Percentiles rank a stretch among this genome's conserved stretches.
Conservation (phyloP, 225 moss, liverwort and hornwort genomes). For the Neckera pumila region DNA sequence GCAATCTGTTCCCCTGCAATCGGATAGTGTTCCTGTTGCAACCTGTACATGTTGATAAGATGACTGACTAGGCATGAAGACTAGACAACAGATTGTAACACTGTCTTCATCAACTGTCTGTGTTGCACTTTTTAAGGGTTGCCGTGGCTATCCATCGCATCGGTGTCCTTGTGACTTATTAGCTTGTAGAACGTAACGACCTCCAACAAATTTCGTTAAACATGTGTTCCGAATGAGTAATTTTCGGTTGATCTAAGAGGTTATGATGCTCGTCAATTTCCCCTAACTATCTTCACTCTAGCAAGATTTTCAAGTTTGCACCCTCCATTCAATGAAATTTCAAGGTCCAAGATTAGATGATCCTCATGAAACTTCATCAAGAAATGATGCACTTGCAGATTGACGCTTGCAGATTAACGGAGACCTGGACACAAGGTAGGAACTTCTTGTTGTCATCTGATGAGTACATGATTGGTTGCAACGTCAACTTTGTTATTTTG, state of each 20-base stretch:
- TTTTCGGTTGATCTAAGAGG: not conserved
- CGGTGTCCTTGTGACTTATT: too few relatives aligned
- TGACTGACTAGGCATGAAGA: not conserved
- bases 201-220: not conserved
- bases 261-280: not conserved
- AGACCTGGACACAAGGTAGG: not conserved
- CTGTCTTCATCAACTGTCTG: too few relatives aligned
- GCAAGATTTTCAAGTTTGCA: not conserved
- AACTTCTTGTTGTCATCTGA: not conserved
- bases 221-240: not conserved
- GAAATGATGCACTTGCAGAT: not conserved
- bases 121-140: not conserved
- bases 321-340: not conserved
- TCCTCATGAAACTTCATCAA: not conserved
- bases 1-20: not conserved
- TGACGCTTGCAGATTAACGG: not conserved
- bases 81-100: not conserved
- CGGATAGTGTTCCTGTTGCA: not conserved
- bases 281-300: not conserved
- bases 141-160: not conserved
- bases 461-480: not conserved
- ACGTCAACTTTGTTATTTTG: not conserved
- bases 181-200: not conserved
- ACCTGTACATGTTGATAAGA: slow-evolving; percentile 1
- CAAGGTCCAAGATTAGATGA: not conserved